These are phyloP conservation scores for Pyronema domesticum DNA, from an alignment of 495 filamentous ascomycete species.

Conservation along the genomic window DNA sequence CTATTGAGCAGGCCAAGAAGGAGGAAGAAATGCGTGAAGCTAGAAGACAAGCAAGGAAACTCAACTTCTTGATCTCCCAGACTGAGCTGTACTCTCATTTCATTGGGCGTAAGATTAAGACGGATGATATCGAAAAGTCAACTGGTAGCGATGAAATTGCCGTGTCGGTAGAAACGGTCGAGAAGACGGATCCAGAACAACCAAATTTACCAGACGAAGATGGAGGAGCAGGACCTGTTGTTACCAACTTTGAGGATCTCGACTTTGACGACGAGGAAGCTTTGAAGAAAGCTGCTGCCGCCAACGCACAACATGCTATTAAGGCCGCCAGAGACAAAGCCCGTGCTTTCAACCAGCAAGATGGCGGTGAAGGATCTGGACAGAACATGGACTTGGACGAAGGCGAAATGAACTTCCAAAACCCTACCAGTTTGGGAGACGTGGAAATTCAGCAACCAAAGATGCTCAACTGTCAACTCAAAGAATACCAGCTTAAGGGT, in stretches of 20 bases:
- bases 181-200: slow-evolving; percentile 4
- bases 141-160: slow-evolving; percentile 60
- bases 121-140: slow-evolving; percentile 72
- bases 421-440: slow-evolving; percentile 81
- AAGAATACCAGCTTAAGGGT: slow-evolving; percentile 97
- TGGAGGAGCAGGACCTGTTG: slow-evolving; percentile 42
- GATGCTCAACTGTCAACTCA: slow-evolving; percentile 81
- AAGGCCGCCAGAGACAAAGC: slow-evolving; percentile 87
- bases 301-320: slow-evolving; percentile 91
- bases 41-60: slow-evolving; percentile 90
- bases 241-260: slow-evolving; percentile 82
- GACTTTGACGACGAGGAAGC: slow-evolving; percentile 91
- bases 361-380: slow-evolving; percentile 33
- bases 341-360: slow-evolving; percentile 68
- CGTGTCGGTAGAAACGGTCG: slow-evolving; percentile 30
- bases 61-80: slow-evolving; percentile 98
- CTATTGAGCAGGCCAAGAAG: slow-evolving; percentile 89
- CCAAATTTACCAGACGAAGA: slow-evolving; percentile 25
- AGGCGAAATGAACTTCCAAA: slow-evolving; percentile 99
- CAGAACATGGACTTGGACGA: slow-evolving; percentile 44
- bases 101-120: slow-evolving; percentile 97
- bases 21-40: slow-evolving; percentile 94
- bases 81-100: slow-evolving; percentile 99
- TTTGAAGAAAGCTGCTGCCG: slow-evolving; percentile 67
- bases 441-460: slow-evolving; percentile 89